Conservation (phyloP, 495 filamentous ascomycete species). For the Podospora sp. region DNA sequence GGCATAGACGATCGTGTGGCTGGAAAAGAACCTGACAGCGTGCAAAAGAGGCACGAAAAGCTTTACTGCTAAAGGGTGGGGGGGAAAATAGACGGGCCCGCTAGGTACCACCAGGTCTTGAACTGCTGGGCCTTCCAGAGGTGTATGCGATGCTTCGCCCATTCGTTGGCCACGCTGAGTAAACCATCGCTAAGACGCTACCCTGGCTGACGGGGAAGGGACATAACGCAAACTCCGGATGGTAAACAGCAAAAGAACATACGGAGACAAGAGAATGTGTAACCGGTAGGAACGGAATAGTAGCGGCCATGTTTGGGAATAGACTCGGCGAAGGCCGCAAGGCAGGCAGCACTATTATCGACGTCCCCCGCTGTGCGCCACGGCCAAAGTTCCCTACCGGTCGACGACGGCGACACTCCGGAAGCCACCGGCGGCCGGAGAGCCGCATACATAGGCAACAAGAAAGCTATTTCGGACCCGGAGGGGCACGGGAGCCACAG, state of each 20-base stretch:
- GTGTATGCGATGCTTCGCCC: neutral
- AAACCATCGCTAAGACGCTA: slow-evolving; percentile 7
- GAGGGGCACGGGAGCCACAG: neutral
- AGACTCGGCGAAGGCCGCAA: slow-evolving; percentile 4
- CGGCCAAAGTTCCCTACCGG: neutral
- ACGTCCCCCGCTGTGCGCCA: neutral
- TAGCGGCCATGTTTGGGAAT: slow-evolving; percentile 1
- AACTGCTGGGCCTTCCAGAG: neutral
- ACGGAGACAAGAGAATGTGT: neutral
- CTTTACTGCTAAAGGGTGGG: neutral
- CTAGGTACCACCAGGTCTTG: neutral
- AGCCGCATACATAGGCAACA: neutral
- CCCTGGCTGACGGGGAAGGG: slow-evolving; percentile 4
- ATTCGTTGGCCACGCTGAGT: slow-evolving; percentile 7
- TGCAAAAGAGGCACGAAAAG: neutral
- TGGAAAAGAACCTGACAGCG: neutral
- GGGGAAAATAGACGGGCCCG: neutral
- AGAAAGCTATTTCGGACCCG: slow-evolving; percentile 3
- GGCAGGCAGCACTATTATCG: slow-evolving; percentile 1
- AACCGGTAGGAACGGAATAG: neutral
- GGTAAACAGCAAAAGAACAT: neutral
- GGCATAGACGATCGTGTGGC: neutral
- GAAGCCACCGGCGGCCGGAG: neutral
- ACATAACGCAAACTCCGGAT: neutral
- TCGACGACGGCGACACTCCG: neutral